phyloP scores from a whole-genome alignment of 1,284 basidiomycete genomes.

The Ceratobasidium sp. region DNA sequence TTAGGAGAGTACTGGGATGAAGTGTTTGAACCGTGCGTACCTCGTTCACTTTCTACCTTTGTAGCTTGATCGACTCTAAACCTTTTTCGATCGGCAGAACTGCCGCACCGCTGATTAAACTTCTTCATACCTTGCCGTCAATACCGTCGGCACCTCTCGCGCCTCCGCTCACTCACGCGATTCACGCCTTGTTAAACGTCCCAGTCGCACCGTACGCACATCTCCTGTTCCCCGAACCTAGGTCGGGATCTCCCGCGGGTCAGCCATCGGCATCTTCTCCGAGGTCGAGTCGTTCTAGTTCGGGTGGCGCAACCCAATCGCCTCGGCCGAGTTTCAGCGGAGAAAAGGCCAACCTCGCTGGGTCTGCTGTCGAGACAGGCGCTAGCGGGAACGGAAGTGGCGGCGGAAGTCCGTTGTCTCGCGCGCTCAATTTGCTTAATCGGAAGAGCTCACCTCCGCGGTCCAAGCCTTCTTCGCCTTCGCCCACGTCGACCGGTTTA shows the following conservation, averaged over 20 bases:
- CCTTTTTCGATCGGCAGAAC: conserved; percentile 46
- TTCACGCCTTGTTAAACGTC: conserved; percentile 79
- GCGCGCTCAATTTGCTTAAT: conserved; percentile 65
- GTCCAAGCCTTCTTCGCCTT: conserved; percentile 30
- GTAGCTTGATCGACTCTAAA: conserved; percentile 54
- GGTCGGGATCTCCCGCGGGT: conserved; percentile 16
- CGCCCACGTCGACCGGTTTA: not conserved
- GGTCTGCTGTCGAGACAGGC: conserved; percentile 5
- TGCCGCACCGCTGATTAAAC: conserved; percentile 52
- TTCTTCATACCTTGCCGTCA: conserved; percentile 73
- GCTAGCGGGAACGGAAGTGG: conserved; percentile 14
- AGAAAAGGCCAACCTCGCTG: not conserved
- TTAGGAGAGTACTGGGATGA: conserved; percentile 56
- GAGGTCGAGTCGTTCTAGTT: conserved; percentile 52
- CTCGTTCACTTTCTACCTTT: conserved; percentile 64
- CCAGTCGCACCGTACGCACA: conserved; percentile 69
- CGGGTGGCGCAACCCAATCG: conserved; percentile 45
- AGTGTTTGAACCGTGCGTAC: conserved; percentile 72
- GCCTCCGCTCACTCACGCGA: conserved; percentile 77
- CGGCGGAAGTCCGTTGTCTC: conserved; percentile 59
- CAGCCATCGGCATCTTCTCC: conserved; percentile 44
- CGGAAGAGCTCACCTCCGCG: conserved; percentile 35
- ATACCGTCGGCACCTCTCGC: conserved; percentile 73
- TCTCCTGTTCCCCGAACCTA: conserved; percentile 64
- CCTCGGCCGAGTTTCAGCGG: conserved; percentile 24